Base-by-base conservation (phyloP, 73 alveolate species). In the Stentor roeselii region DNA sequence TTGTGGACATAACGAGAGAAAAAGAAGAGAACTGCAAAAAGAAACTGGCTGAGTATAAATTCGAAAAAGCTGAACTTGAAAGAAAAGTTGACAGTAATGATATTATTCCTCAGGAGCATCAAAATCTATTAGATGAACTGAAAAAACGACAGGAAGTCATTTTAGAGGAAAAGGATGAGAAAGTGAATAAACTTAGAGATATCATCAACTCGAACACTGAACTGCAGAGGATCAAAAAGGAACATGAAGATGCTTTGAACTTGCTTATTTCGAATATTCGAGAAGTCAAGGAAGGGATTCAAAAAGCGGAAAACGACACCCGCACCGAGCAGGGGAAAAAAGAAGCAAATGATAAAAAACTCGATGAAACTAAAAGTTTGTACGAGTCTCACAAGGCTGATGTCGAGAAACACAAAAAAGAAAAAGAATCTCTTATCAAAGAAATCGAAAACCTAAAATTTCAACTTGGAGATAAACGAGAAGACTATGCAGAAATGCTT, bases 1-100 rank as follows among this genome's bases (percentile, higher is more conserved):
- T 87, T 35, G 90, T 90, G 0, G 89, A 90, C 35, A 58, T 59
- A 30, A 50, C 83, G 77, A 83, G 83, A 60, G 93, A 84, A 39
- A 90, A 84, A 75, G 96, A 90, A 61, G 96, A 90, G 37, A 86
- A 60, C 75, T 50, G 82, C 0, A 83, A 87, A 36, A 78, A 83
- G 40, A 58, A 67, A 50, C 86, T 84, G 38, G 40, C 83, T 39
- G 37, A 84, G 1, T 88, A 86, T 4, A 88, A 78, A 75, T 61
- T 36, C 36, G 93, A 90, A 39, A 88, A 87, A 38, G 91, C 93
- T 3, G 83, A 75, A 38, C 90, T 90, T 6, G 74, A 83, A 37
- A 27, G 91, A 6, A 86, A 60, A 36, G 60, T 85, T 3, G 75
- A 83, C 40, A n/a, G 60, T 76, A 40, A 76, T 76, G 84, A 39